Evolutionary conservation across 352 stramenopile species (phyloP).

Genomic region (Albugo candida): DNA sequence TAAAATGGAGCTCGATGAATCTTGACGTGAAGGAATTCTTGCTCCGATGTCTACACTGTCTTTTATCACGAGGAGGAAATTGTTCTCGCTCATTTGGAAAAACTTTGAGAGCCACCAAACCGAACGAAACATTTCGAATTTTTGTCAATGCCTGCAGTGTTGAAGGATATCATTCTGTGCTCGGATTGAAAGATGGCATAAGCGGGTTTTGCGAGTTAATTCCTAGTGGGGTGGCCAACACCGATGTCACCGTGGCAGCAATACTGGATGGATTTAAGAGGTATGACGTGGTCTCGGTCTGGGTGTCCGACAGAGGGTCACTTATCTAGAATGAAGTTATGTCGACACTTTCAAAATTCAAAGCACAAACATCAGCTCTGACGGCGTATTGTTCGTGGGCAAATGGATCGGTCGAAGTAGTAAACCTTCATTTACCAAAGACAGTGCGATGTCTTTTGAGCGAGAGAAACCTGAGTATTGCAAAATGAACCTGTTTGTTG

Average conservation of each 20-base stretch:
- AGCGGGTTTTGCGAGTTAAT: constrained; percentile 11
- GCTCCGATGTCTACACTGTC: no score
- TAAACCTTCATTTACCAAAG: constrained; percentile 10
- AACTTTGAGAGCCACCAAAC: no score
- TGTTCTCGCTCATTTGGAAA: no score
- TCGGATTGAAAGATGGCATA: constrained; percentile 16
- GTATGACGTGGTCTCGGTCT: constrained; percentile 8
- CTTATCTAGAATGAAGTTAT: constrained; percentile 17
- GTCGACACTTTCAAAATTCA: constrained; percentile 2
- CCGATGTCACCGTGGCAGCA: background rate
- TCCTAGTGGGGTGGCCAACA: no score
- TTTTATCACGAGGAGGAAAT: no score
- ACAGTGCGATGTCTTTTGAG: constrained; percentile 1
- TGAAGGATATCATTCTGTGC: constrained; percentile 9
- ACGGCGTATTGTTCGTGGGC: constrained; percentile 14
- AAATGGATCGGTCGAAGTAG: constrained; percentile 15
- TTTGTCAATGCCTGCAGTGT: constrained; percentile 5
- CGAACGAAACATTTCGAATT: constrained; percentile 18
- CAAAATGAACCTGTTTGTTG: background rate
- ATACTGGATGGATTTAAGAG: constrained; percentile 7
- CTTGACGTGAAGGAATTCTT: no score
- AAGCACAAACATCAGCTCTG: constrained; percentile 8
- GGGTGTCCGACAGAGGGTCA: constrained; percentile 12
- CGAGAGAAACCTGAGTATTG: constrained; percentile 1
- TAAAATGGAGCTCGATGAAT: no score